Conservation (phyloP, 306 rosid genomes). For the Cercis canadensis region DNA sequence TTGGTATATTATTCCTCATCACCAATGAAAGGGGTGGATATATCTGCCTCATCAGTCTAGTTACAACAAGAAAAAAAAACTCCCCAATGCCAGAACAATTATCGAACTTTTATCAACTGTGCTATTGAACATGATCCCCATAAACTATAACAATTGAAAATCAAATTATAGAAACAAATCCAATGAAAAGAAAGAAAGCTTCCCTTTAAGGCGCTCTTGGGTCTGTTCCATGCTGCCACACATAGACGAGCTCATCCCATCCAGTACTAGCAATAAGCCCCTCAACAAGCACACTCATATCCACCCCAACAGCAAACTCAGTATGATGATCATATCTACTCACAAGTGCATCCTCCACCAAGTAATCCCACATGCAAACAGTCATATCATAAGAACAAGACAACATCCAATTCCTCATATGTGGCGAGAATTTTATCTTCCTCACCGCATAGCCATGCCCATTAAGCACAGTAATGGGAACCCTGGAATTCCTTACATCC, state of each 20-base stretch:
- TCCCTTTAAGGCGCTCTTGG: conserved; percentile 74
- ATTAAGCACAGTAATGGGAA: conserved; percentile 70
- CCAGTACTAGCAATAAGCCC: conserved; percentile 92
- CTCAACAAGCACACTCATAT: conserved; percentile 90
- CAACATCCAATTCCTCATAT: conserved; percentile 61
- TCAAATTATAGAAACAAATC: background rate
- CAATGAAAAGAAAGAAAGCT: conserved; percentile 24
- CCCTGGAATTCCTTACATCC: conserved; percentile 74
- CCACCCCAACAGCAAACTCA: conserved; percentile 92
- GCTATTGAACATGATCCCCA: conserved; percentile 20
- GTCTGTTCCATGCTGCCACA: conserved; percentile 93
- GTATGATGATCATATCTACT: conserved; percentile 87
- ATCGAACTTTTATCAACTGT: conserved; percentile 3
- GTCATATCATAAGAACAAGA: conserved; percentile 94
- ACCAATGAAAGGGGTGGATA: conserved; percentile 19
- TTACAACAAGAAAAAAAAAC: conserved; percentile 23
- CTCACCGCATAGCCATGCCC: conserved; percentile 88
- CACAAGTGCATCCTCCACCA: conserved; percentile 89
- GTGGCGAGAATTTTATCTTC: conserved; percentile 82
- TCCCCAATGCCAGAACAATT: conserved; percentile 5
- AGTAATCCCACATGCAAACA: conserved; percentile 87
- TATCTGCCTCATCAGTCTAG: conserved; percentile 4
- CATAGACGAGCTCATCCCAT: conserved; percentile 94
- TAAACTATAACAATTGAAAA: conserved; percentile 14
- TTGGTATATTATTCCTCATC: background rate